Conservation (phyloP, 2,329 filamentous ascomycete species). For the Cercospora zeina region DNA sequence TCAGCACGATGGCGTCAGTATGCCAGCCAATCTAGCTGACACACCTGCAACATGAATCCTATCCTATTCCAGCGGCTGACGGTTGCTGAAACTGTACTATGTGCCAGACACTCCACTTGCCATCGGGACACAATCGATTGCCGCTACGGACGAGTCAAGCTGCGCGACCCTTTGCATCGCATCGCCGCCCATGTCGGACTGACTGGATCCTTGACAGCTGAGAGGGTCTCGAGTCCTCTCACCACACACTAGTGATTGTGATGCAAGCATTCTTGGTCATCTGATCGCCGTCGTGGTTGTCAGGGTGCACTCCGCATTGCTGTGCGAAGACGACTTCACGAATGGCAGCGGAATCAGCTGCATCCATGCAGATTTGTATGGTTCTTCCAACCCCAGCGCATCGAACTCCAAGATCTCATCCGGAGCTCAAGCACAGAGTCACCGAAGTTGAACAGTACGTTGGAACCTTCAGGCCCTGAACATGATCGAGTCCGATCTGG, state of each 20-base stretch:
- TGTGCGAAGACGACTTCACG: not conserved
- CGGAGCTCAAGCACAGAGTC: conserved; percentile 2
- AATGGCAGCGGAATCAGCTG: not conserved
- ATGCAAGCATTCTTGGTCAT: not conserved
- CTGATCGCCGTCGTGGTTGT: not conserved
- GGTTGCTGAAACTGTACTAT: not conserved
- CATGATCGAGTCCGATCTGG: not conserved
- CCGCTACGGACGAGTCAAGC: not conserved
- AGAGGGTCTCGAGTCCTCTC: no score
- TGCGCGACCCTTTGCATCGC: not conserved
- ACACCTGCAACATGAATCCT: not conserved
- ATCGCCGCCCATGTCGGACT: not conserved
- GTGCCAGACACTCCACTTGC: not conserved
- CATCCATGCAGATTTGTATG: not conserved
- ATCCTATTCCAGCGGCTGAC: not conserved
- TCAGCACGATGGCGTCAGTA: not conserved
- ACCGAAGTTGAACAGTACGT: not conserved
- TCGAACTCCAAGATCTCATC: not conserved
- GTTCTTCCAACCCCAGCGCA: not conserved
- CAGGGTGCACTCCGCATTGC: not conserved
- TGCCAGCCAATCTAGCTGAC: not conserved
- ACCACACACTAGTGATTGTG: not conserved
- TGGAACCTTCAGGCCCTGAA: not conserved
- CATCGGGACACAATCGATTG: not conserved
- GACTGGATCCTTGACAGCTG: not conserved